Percentiles rank a stretch among this genome's conserved stretches.
These are phyloP conservation scores for Teunomyces kruisii DNA, from an alignment of 805 yeast species.

Conservation along the genomic window DNA sequence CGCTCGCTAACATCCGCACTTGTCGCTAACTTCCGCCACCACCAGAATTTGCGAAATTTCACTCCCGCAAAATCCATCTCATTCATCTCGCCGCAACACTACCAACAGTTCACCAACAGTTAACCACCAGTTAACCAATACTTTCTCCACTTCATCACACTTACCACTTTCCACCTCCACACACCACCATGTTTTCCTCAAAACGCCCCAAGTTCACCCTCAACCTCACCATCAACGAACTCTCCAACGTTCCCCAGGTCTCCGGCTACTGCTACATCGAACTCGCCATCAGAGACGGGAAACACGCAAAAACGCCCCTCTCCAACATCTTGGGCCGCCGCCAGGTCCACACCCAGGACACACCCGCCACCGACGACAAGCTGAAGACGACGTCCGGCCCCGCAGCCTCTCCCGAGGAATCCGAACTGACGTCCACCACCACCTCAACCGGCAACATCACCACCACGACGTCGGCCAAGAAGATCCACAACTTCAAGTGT, in stretches of 20 bases:
- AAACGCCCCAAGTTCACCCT: slow-evolving; percentile 64
- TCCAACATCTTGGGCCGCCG: background rate
- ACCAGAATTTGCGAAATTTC: too few species aligned
- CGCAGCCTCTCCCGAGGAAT: background rate
- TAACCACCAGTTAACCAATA: too few species aligned
- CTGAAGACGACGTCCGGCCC: background rate
- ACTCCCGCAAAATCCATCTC: too few species aligned
- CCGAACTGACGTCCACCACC: background rate
- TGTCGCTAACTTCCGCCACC: too few species aligned
- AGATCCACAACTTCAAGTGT: slow-evolving; percentile 41
- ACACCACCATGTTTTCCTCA: slow-evolving; percentile 9
- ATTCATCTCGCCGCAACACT: too few species aligned
- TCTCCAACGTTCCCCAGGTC: slow-evolving; percentile 82
- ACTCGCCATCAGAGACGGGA: slow-evolving; percentile 57
- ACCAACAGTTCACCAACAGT: too few species aligned
- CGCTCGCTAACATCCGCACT: too few species aligned
- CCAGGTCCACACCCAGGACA: background rate
- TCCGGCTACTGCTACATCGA: slow-evolving; percentile 67
- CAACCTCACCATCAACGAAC: slow-evolving; percentile 57
- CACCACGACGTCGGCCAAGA: slow-evolving; percentile 29
- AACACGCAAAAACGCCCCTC: background rate
- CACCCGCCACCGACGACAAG: background rate
- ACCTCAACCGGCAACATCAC: slow-evolving; percentile 22
- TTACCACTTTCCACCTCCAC: too few species aligned
- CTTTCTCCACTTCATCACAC: too few species aligned